Evolutionary conservation across 768 basidiomycete species (phyloP).

Genomic region (Phaffia tasmanica): DNA sequence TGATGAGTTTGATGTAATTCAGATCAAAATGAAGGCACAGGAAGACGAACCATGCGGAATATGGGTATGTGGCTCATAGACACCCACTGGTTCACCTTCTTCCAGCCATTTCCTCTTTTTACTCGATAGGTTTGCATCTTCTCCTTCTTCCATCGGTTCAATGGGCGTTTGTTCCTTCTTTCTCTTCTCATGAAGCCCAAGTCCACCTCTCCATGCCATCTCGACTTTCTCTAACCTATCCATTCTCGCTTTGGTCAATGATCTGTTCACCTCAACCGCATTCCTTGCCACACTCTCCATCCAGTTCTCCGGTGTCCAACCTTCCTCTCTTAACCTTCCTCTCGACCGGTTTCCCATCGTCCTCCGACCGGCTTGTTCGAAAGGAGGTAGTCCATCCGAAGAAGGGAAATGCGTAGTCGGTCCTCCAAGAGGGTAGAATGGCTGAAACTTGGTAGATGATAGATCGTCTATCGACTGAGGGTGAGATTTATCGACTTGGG

Average conservation of each 20-base stretch:
- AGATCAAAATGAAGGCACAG: conserved; percentile 20
- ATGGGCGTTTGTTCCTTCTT: not conserved
- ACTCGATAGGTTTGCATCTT: conserved; percentile 27
- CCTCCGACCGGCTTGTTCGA: conserved; percentile 59
- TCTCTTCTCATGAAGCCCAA: conserved; percentile 18
- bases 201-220: conserved; percentile 23
- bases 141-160: conserved; percentile 5
- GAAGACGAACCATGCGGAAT: conserved; percentile 43
- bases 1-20: not conserved
- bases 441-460: conserved; percentile 34
- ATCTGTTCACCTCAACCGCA: conserved; percentile 50
- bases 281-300: conserved; percentile 67
- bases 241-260: conserved; percentile 36
- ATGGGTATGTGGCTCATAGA: conserved; percentile 74
- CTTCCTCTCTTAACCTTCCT: conserved; percentile 44
- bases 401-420: conserved; percentile 89
- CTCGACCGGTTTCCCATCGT: conserved; percentile 64
- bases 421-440: conserved; percentile 79
- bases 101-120: conserved; percentile 17
- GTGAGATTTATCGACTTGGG: conserved; percentile 12
- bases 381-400: conserved; percentile 51
- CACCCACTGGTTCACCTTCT: conserved; percentile 47
- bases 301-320: conserved; percentile 82
- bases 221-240: conserved; percentile 35
- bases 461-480: conserved; percentile 5